Base-by-base conservation (phyloP, 495 filamentous ascomycete species). In the Lasiosphaeris hirsuta region DNA sequence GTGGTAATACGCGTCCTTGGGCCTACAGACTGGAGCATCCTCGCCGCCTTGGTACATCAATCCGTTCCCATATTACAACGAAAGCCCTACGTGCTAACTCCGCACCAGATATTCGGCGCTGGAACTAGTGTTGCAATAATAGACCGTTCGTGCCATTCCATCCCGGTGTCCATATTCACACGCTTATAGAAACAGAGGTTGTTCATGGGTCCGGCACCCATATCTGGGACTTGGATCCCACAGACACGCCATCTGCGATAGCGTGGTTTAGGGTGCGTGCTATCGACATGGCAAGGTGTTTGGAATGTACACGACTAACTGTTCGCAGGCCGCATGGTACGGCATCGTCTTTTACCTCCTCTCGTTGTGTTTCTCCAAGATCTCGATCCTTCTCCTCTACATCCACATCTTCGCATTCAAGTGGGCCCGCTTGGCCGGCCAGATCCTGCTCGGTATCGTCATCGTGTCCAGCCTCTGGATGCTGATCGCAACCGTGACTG, bases 381-480 rank as follows among this genome's bases (percentile, higher is more conserved):
- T 73, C 19, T 69, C 71, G 30, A 71, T 74, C 41, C 43, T 77
- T 8, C 56, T 57, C 8, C 66, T 77, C 37, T 77, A 77, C 61
- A 67, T 71, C 30, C 66, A 71, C 46, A 61, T 75, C 34, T 75
- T 77, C 51, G 62, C 62, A 51, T 70, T 69, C 59, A 63, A 63
- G 34, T 73, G 67, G 61, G 61, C 67, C 4, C 69, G 66, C 8
- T 42, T 57, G 23, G 67, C 59, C 30, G 66, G 67, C 23, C 65
- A 72, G 47, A 58, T 65, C 40, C 37, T 70, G n/a, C 19, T 72
- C 10, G 62, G 39, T 15, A 38, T 66, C 23, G 65, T 71, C 33
- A 48, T 67, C 38, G 7, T 61, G 6, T 50, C 57, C 51, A 49
- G 65, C 52, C 2, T 64, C 14, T 68, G 60, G 39, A 69, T 66